Base-by-base conservation (phyloP, 331 rosid genomes). In the Pyracantha coccinea region DNA sequence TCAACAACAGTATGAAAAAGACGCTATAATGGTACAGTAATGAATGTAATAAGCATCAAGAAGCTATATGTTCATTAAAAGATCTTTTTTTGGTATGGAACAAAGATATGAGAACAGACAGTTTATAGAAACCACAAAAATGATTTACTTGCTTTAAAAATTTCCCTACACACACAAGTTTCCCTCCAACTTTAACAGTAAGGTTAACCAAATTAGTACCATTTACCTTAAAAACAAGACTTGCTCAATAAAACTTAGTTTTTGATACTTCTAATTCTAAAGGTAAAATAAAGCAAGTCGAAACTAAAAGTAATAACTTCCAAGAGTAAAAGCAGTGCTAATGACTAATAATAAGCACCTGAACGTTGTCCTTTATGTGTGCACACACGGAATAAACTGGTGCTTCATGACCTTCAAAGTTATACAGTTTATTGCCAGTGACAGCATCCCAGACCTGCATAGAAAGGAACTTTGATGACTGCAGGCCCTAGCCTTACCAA, bases 321-420 rank as follows among this genome's bases (percentile, higher is more conserved):
- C 29, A 11, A 21, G 27, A 16, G 21, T 8, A 45, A 45, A 50
- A 29, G 32, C 11, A 31, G 20, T 17, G 13, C 33, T 59, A 20
- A 35, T 20, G 38, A 73, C 11, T 14, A 60, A 72, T 12, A 72
- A 41, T 33, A n/a, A n/a, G 20, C 71, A 75, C 83, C 76, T 70
- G 72, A 35, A 35, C 16, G 6, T 74, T 61, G 45, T 44, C 65
- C 53, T 74, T 69, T 16, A 11, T 45, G 16, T 75, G 75, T 41
- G 68, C 55, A 27, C 75, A 75, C 66, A 80, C 50, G 27, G 76
- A 80, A 63, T 62, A 75, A 25, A 75, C 76, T 23, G 83, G 76
- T 60, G 79, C 79, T 64, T 69, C 76, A 10, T 80, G 80, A 62
- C 83, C 83, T 35, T 69, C 76, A 57, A 75, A 75, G 27, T 50